Base-by-base conservation (phyloP, 495 filamentous ascomycete genomes). In the Glarea lozoyensis region DNA sequence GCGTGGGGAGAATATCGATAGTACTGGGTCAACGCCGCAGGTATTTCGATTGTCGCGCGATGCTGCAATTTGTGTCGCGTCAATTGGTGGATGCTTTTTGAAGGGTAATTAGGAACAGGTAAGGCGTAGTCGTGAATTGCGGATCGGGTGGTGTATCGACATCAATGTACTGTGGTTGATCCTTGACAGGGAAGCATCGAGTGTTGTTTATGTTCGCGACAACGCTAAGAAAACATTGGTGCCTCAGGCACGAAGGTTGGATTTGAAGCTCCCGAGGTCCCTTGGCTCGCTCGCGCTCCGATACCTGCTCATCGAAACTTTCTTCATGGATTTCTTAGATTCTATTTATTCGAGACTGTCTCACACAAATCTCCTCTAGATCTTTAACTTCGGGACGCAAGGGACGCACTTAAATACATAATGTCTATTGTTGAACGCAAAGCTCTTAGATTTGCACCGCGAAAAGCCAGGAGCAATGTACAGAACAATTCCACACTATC, bases 11-110 rank as follows among this genome's bases (percentile, higher is more conserved):
- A 21, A 22, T 27, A 22, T 4, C 6, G 42, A n/a, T 4, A 12
- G 17, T 13, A 11, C 13, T 20, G 13, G 24, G 35, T 40, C 52
- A 22, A 42, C 37, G n/a, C n/a, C n/a, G n/a, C n/a, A n/a, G 48
- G 46, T 20, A 10, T 27, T 46, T 0, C 37, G 12, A 9, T 16
- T 29, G 21, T 44, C 32, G 48, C 48, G 48, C 33, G 44, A 12
- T 7, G 10, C 36, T 13, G 19, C 18, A 15, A 34, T 18, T 17
- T 10, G 7, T 41, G 38, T 51, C 52, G 47, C 42, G 44, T 45
- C 43, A 55, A 55, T 55, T 51, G 33, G 34, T 31, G 18, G 1
- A 31, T 39, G 15, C 7, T 6, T 25, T 32, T 7, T 13, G 37
- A 21, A 30, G 6, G 4, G 18, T 37, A 5, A 19, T 20, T 6